These are phyloP conservation scores for Oenanthe sinensis DNA, from an alignment of 129 eudicot species.

Conservation along the genomic window DNA sequence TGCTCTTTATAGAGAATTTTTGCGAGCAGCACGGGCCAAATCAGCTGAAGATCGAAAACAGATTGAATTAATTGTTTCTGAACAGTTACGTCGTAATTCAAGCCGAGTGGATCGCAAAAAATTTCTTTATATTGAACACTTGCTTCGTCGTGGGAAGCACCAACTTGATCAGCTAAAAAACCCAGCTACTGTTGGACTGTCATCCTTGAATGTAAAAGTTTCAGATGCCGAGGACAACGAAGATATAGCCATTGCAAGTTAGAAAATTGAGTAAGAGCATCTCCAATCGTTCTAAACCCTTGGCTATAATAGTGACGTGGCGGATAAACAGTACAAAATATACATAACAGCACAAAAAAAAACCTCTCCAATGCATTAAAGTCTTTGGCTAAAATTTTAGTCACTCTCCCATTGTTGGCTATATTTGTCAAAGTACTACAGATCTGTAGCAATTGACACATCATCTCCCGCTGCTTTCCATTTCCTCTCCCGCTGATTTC, in stretches of 20 bases:
- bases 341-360: too few relatives aligned
- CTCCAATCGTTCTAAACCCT: too few relatives aligned
- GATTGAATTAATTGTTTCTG: slow-evolving; percentile 66
- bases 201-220: slow-evolving; percentile 34
- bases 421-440: too few relatives aligned
- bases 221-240: slow-evolving; percentile 21
- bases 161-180: slow-evolving; percentile 88
- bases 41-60: slow-evolving; percentile 53
- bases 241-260: background rate
- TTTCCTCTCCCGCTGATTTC: too few relatives aligned
- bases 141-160: slow-evolving; percentile 72
- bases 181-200: slow-evolving; percentile 57
- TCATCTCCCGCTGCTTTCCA: too few relatives aligned
- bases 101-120: slow-evolving; percentile 68
- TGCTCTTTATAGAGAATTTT: slow-evolving; percentile 61
- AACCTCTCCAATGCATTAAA: too few relatives aligned
- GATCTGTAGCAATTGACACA: too few relatives aligned
- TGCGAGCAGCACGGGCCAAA: slow-evolving; percentile 69
- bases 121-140: slow-evolving; percentile 67
- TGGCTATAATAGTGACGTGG: too few relatives aligned
- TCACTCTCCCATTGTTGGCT: too few relatives aligned
- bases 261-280: too few relatives aligned
- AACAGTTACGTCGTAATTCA: slow-evolving; percentile 63
- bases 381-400: too few relatives aligned
- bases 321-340: too few relatives aligned